Base-by-base conservation (phyloP, 176 grass and related monocot species). In the Phyllostachys edulis region DNA sequence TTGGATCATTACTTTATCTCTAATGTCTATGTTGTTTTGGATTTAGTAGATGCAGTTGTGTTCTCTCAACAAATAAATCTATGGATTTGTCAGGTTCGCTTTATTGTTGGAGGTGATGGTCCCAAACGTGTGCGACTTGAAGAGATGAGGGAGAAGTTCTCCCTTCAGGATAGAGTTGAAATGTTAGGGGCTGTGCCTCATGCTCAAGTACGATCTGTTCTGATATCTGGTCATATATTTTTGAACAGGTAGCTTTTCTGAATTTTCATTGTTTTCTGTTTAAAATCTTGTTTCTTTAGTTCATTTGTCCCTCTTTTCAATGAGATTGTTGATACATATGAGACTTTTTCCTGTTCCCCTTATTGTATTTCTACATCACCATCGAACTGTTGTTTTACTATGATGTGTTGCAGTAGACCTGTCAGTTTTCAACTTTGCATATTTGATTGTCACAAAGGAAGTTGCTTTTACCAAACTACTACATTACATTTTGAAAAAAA, bases 161-260 rank as follows among this genome's bases (percentile, higher is more conserved):
- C 95, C 87, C 88, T 97, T 80, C 92, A 94, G 79, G 95, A 97
- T 78, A 92, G 92, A 92, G 92, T 98, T 80, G 90, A 98, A 54
- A 98, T 98, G 95, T 81, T 98, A 84, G 95, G 90, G 32, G 95
- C 90, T 84, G 92, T 98, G 39, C 95, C 92, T 75, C 95, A 98
- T 94, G 87, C 92, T 90, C 90, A 94, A 87, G 95, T 98, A 46
- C 90, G 85, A 69, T 94, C 90, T 64, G 92, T 98, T 88, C 89
- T 98, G 42, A 98, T 98, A 49, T 94, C 87, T 67, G 95, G 95
- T 62, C 95, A 98, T 80, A 98, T 98, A 85, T 98, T 97, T 88
- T 82, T 97, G 59, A 97, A 97, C 71, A 94, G 90, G 95, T 94
- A 91, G 16, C 54, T 72, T 34, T 84, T 83, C 52, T 80, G 41